Base-by-base conservation (phyloP, 129 eudicot genomes). In the Centaurea solstitialis region DNA sequence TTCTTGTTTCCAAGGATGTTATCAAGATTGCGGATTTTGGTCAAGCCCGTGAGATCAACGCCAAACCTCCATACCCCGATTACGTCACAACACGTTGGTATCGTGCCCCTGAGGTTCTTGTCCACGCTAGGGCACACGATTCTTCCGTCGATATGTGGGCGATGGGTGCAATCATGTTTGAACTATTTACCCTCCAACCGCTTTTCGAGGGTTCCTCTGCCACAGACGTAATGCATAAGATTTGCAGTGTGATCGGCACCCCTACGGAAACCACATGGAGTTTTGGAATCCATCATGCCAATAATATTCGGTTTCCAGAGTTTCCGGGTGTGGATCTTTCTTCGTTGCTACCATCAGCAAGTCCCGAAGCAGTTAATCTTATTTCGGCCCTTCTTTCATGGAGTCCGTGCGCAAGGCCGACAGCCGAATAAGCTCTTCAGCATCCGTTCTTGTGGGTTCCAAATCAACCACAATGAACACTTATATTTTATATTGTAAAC, bases 301-400 rank as follows among this genome's bases (percentile, higher is more conserved):
- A 5, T 0, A 33, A 66, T 0, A n/a, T 11, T 64, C 64, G 13
- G 26, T 74, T 81, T 43, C 85, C 80, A 0, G 40, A 74, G 12
- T 23, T 81, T 74, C 38, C 37, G 0, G 85, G 85, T 4, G 38
- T 67, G 13, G 50, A 37, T 9, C 69, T 81, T 50, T 65, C 80
- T 15, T 45, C 59, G 28, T 8, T 81, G 40, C 9, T 81, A 0
- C 85, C 85, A 0, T 28, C n/a, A 67, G 85, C 80, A 1, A 75
- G 80, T 57, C 21, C 69, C 1, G 80, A 74, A 18, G 80, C 75
- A 8, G 30, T 74, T 40, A 68, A 75, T 47, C 39, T 81, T 24
- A 75, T 74, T 30, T 74, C 61, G 22, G 11, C 70, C n/a, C 73
- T 81, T 1, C 80, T 81, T 13, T 65, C 80, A 13, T 81, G 80